Evolutionary conservation across 306 rosid species (phyloP).

Genomic region (Dryas drummondii): DNA sequence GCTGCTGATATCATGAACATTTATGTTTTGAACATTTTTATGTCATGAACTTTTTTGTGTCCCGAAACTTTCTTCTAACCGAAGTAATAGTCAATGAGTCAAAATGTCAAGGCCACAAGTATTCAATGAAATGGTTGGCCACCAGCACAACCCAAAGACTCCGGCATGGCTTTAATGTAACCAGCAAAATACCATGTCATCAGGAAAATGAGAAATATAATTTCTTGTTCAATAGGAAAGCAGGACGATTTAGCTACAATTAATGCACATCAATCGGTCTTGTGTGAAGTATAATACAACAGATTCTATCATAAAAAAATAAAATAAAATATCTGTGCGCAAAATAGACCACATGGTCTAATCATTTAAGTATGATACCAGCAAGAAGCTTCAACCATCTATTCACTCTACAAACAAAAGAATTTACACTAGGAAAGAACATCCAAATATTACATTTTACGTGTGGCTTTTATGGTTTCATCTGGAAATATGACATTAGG

Average conservation of each 20-base stretch:
- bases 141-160: background rate
- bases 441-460: slow-evolving; percentile 14
- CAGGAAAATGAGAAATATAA: too few species aligned
- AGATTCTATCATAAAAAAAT: too few species aligned
- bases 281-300: background rate
- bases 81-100: background rate
- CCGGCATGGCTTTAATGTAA: background rate
- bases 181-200: background rate
- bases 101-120: background rate
- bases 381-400: background rate
- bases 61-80: too few species aligned
- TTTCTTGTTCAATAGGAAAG: background rate
- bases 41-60: too few species aligned
- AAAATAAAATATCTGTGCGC: background rate
- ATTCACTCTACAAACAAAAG: slow-evolving; percentile 22
- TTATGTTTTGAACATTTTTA: too few species aligned
- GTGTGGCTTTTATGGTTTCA: slow-evolving; percentile 26
- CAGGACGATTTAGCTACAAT: background rate
- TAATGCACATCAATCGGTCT: background rate
- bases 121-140: background rate
- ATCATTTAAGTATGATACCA: background rate
- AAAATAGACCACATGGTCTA: background rate
- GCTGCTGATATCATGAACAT: too few species aligned
- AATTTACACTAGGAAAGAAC: slow-evolving; percentile 22
- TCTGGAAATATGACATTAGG: slow-evolving; percentile 53